A percentile compares a stretch with the other conserved stretches of the same genome.
phyloP scores from a whole-genome alignment of 2,329 filamentous ascomycete genomes.

The Fusarium coicis region DNA sequence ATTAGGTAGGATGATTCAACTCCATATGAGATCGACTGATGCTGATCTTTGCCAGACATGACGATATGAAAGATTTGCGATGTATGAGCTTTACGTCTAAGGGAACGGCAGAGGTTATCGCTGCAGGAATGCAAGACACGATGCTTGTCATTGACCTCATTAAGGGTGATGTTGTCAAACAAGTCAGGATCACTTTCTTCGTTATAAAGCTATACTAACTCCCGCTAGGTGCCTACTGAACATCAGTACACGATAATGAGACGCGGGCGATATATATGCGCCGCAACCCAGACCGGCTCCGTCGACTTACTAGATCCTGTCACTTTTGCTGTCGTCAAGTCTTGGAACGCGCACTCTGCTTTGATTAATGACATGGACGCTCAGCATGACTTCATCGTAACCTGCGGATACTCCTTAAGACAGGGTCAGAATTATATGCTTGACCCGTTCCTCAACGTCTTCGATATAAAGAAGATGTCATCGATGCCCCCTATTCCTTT shows the following conservation, averaged over 20 bases:
- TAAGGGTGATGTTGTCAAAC: constrained; percentile 78
- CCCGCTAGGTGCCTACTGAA: constrained; percentile 70
- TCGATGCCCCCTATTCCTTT: constrained; percentile 92
- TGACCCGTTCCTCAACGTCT: constrained; percentile 94
- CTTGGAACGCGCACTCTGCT: constrained; percentile 90
- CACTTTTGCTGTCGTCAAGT: constrained; percentile 81
- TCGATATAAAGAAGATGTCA: constrained; percentile 90
- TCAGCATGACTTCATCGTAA: constrained; percentile 93
- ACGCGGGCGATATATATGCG: constrained; percentile 89
- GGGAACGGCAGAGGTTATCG: constrained; percentile 82
- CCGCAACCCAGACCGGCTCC: constrained; percentile 82
- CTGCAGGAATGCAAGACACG: constrained; percentile 84
- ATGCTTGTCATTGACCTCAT: constrained; percentile 82
- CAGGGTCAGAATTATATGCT: constrained; percentile 79
- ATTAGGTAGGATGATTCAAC: constrained; percentile 67
- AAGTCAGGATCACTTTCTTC: constrained; percentile 53
- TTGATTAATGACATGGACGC: constrained; percentile 97
- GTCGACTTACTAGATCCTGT: constrained; percentile 88
- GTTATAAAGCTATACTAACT: constrained; percentile 44
- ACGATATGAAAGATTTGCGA: constrained; percentile 84
- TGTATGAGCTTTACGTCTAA: constrained; percentile 97
- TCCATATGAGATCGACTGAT: not conserved
- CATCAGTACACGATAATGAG: constrained; percentile 93
- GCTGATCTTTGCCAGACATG: constrained; percentile 59
- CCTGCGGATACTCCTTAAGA: constrained; percentile 90